Base-by-base conservation (phyloP, 2,329 filamentous ascomycete species). In the Fusarium haematococcum region DNA sequence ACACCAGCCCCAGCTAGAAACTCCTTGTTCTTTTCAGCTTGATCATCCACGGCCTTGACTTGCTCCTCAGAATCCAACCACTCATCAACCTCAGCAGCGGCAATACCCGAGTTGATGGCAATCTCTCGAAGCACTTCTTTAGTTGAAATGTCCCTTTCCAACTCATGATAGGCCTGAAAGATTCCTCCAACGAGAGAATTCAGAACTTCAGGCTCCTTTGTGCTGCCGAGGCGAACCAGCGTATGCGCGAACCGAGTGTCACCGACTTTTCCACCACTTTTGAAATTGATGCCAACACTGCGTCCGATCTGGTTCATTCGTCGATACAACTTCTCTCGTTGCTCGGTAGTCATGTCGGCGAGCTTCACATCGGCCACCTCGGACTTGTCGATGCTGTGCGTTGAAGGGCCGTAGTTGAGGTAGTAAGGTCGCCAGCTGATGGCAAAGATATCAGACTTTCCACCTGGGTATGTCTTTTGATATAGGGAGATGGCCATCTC, bases 371-470 rank as follows among this genome's bases (percentile, higher is more conserved):
- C 68, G 2, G 77, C 69, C 1, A 81, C 59, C 1, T 73, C 71
- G 35, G 59, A 50, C 41, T 79, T 77, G 39, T 77, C 62, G 13
- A 81, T 68, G 59, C 77, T 79, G 13, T 75, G 60, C 4, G 74
- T 54, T 2, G 68, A 68, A 1, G 77, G 70, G 16, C 75, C 71
- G 20, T 80, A 74, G 71, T 83, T 77, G 5, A 85, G 78, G 57
- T 84, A 85, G 74, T 81, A 86, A 0, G 83, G 82, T 6, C 71
- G 71, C 79, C 81, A 85, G n/a, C 58, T 78, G 35, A 85, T 79
- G 11, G 66, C 30, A 69, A 85, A 84, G 0, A 65, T 72, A 59
- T 85, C 83, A 6, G 77, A 64, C 14, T 75, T 79, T 6, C 80
- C 84, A 9, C 79, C 80, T 0, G 84, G 83, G 63, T 85, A 85